Percentiles rank a stretch among this genome's conserved stretches.
Evolutionary conservation across 192 early-diverging fungal species (phyloP).

Genomic region (Glomus cerebriforme): DNA sequence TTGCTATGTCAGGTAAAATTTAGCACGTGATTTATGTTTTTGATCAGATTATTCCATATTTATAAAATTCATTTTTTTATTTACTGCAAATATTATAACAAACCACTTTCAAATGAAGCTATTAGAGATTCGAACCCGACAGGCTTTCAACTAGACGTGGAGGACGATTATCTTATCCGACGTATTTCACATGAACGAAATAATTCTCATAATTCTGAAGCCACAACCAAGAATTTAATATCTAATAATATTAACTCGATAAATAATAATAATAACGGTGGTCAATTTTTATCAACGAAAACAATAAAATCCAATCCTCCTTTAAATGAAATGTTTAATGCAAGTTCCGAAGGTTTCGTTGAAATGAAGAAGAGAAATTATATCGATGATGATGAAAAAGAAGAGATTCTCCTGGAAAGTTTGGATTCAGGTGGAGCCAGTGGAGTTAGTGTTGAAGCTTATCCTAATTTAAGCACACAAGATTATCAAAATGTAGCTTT

Average conservation of each 20-base stretch:
- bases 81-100: background rate
- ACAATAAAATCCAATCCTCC: background rate
- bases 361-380: background rate
- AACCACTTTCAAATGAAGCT: background rate
- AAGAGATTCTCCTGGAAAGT: slow-evolving; percentile 32
- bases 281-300: too few relatives aligned
- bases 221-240: background rate
- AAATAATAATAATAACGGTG: background rate
- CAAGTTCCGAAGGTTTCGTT: background rate
- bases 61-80: background rate
- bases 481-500: slow-evolving; percentile 52
- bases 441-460: slow-evolving; percentile 12
- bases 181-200: background rate
- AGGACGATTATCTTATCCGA: background rate
- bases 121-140: background rate
- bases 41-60: background rate
- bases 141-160: background rate
- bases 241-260: background rate
- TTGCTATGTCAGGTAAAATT: background rate
- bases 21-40: background rate
- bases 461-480: slow-evolving; percentile 8
- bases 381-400: background rate
- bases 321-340: background rate
- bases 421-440: background rate
- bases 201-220: background rate